Percentiles rank a stretch among this genome's conserved stretches.
These are phyloP conservation scores for Fusarium nygamai DNA, from an alignment of 2,329 filamentous ascomycete species.

Conservation along the genomic window DNA sequence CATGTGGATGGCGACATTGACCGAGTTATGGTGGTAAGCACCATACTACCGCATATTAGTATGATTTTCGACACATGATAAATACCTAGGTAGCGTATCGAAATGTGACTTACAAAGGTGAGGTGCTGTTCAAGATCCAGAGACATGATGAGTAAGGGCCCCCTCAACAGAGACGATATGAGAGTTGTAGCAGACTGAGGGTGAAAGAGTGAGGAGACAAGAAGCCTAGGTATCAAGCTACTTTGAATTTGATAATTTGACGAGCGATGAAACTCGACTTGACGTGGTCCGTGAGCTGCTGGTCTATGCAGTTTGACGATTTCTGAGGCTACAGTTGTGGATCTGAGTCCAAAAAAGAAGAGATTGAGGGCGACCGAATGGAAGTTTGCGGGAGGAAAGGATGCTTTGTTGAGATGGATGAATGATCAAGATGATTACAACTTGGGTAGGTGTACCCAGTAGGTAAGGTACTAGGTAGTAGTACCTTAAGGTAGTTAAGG, in stretches of 20 bases:
- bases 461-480: no score
- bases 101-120: constrained; percentile 72
- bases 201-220: constrained; percentile 7
- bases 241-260: constrained; percentile 16
- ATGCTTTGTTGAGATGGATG: constrained; percentile 20
- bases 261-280: constrained; percentile 4
- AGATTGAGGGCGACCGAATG: not conserved
- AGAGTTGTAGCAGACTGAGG: not conserved
- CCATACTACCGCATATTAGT: constrained; percentile 70
- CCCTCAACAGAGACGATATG: constrained; percentile 20
- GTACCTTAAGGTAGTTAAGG: no score
- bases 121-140: constrained; percentile 85
- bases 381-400: not conserved
- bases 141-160: constrained; percentile 58
- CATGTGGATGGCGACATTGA: constrained; percentile 84
- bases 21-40: constrained; percentile 80
- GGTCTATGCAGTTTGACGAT: constrained; percentile 9
- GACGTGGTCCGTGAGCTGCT: constrained; percentile 20
- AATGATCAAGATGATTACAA: constrained; percentile 27
- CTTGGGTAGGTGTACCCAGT: not conserved
- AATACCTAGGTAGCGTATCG: not conserved
- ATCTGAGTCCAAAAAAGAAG: constrained; percentile 8
- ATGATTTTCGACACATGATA: not conserved
- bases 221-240: constrained; percentile 11
- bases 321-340: constrained; percentile 26